Conservation (phyloP, 768 basidiomycete genomes). For the Calocybe cyanea region DNA sequence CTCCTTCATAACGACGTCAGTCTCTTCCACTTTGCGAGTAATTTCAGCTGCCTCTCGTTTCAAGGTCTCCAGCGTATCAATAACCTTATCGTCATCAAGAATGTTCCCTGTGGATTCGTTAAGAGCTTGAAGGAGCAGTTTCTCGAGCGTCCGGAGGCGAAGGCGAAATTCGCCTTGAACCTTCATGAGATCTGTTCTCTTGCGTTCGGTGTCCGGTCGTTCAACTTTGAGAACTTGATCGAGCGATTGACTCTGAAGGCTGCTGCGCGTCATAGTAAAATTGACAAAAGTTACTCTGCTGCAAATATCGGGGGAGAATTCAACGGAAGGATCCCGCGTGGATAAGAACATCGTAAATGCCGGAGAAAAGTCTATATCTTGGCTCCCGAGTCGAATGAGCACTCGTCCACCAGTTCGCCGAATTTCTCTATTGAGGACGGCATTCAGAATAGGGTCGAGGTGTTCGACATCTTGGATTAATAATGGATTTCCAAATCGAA, state of each 20-base stretch:
- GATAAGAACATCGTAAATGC: conserved; percentile 99
- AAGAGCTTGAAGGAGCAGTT: conserved; percentile 86
- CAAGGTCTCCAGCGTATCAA: conserved; percentile 90
- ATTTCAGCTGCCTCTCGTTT: conserved; percentile 97
- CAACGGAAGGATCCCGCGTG: conserved; percentile 94
- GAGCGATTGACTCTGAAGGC: conserved; percentile 96
- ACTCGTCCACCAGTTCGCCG: conserved; percentile 95
- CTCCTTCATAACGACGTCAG: conserved; percentile 92
- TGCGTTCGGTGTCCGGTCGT: conserved; percentile 93
- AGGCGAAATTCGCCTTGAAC: conserved; percentile 97
- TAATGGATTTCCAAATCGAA: conserved; percentile 96
- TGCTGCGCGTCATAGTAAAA: conserved; percentile 98
- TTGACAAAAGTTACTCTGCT: conserved; percentile 95
- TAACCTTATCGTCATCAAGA: conserved; percentile 97
- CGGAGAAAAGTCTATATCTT: conserved; percentile 99
- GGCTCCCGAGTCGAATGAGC: conserved; percentile 91
- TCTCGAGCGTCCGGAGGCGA: conserved; percentile 88
- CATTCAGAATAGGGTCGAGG: conserved; percentile 95
- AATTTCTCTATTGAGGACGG: conserved; percentile 95
- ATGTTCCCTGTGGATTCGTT: conserved; percentile 98
- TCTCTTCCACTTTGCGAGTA: conserved; percentile 93
- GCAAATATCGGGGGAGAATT: conserved; percentile 98
- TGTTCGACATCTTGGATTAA: conserved; percentile 98
- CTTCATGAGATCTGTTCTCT: conserved; percentile 95
- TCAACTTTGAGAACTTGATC: conserved; percentile 97